phyloP scores from a whole-genome alignment of 768 basidiomycete genomes.

The Leccinum subtestaceum region DNA sequence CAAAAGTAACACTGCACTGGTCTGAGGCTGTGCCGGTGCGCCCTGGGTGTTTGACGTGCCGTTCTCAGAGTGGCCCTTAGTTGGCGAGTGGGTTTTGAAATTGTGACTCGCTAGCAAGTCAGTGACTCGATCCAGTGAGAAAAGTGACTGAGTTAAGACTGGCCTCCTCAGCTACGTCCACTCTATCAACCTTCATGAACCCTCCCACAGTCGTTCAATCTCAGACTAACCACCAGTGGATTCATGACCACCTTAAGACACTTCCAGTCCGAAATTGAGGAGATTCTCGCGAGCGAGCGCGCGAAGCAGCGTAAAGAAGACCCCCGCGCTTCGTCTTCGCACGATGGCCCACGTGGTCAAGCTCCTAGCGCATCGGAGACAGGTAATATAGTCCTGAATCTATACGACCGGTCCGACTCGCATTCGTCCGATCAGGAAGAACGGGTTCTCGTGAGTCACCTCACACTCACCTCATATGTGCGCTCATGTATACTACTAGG shows the following conservation, averaged over 20 bases:
- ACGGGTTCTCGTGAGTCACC: constrained; percentile 14
- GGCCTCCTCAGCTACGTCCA: neutral
- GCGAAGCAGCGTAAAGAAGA: constrained; percentile 52
- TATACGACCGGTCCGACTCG: neutral
- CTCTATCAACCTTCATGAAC: constrained; percentile 14
- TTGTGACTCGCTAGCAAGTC: neutral
- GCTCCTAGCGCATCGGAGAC: constrained; percentile 10
- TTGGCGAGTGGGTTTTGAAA: neutral
- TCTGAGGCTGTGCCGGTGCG: neutral
- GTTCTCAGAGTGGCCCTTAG: neutral
- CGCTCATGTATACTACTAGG: constrained; percentile 27
- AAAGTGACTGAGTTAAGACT: neutral
- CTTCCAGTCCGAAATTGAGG: constrained; percentile 72
- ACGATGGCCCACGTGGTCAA: constrained; percentile 50
- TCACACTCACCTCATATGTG: neutral
- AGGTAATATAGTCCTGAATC: neutral
- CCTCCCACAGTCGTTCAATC: constrained; percentile 4
- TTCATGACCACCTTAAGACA: constrained; percentile 33
- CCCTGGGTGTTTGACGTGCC: neutral
- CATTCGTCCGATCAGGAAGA: constrained; percentile 18
- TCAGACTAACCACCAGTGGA: neutral
- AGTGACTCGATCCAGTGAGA: neutral
- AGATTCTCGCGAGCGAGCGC: constrained; percentile 67
- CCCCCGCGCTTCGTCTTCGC: constrained; percentile 13
- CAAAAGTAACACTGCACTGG: neutral